Conservation (phyloP, 257 asterid species). For the Verbena officinalis region DNA sequence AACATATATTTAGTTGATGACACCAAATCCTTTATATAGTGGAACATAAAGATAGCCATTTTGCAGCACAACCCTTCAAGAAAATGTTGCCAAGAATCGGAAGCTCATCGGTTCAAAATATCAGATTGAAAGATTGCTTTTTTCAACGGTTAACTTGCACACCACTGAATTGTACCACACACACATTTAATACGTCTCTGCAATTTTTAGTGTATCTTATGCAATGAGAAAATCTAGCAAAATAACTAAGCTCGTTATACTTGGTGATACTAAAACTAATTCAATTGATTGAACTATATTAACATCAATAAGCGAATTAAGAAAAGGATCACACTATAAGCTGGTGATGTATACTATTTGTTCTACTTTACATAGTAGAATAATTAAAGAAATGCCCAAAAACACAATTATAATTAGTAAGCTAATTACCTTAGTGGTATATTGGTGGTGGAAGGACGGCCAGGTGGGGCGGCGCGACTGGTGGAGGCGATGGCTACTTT, state of each 20-base stretch:
- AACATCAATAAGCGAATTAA: no score
- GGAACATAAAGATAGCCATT: not conserved
- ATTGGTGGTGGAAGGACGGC: no score
- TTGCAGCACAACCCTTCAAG: not conserved
- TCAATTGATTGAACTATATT: no score
- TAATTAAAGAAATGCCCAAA: no score
- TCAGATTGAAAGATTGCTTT: not conserved
- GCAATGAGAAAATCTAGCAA: not conserved
- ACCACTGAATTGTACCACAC: not conserved
- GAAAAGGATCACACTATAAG: no score
- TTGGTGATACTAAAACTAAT: no score
- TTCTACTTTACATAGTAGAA: no score
- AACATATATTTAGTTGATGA: not conserved
- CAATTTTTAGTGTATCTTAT: not conserved
- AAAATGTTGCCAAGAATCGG: not conserved
- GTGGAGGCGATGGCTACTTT: no score
- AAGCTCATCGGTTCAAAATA: not conserved
- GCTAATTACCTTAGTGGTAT: no score
- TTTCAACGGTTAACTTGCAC: not conserved
- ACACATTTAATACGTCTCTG: not conserved
- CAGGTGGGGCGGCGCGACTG: no score
- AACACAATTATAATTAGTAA: no score
- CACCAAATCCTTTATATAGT: not conserved
- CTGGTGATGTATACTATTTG: no score
- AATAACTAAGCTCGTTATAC: not conserved